Base-by-base conservation (phyloP, 306 rosid genomes). In the Dryas alaskensis region DNA sequence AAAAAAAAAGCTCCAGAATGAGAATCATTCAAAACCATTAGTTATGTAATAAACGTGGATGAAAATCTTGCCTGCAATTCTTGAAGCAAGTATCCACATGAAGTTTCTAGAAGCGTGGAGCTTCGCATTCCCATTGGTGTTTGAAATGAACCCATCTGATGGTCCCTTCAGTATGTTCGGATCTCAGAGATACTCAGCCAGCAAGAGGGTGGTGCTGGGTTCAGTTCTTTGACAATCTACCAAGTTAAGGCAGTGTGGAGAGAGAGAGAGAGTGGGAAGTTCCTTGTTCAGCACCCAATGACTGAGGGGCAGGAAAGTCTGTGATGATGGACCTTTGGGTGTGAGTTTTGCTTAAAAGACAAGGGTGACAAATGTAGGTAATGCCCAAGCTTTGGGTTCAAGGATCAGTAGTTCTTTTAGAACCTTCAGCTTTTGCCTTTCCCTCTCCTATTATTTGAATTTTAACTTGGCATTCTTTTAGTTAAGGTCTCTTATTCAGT, bases 331-430 rank as follows among this genome's bases (percentile, higher is more conserved):
- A 77, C 80, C 84, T 80, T 86, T 81, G 77, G 89, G 82, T 85
- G 84, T 78, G 78, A 84, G 86, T 84, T 72, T 94, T 90, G 96
- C 97, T 92, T 94, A 70, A 84, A 94, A 84, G 96, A 90, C 89
- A 94, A 94, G 97, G 73, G 83, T 85, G 81, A 42, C 85, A 78
- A 79, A 76, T 83, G 86, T 85, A 84, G 93, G 92, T 89, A 81
- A 71, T 87, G 86, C 54, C 74, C 57, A 87, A 84, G 75, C 98
- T 94, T 94, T 84, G 81, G 76, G 79, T 88, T 86, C 88, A 94
- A 90, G 99, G 83, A 88, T 94, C 90, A 68, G 73, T 65, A 52
- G 37, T 49, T 70, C 55, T 42, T 79, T 79, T 72, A 80, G 58
- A 78, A 78, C 79, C 83, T 80, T 73, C 84, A 70, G 73, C 78